These are phyloP conservation scores for Neoboletus subvelutipes DNA, from an alignment of 768 basidiomycete genomes.

Conservation along the genomic window DNA sequence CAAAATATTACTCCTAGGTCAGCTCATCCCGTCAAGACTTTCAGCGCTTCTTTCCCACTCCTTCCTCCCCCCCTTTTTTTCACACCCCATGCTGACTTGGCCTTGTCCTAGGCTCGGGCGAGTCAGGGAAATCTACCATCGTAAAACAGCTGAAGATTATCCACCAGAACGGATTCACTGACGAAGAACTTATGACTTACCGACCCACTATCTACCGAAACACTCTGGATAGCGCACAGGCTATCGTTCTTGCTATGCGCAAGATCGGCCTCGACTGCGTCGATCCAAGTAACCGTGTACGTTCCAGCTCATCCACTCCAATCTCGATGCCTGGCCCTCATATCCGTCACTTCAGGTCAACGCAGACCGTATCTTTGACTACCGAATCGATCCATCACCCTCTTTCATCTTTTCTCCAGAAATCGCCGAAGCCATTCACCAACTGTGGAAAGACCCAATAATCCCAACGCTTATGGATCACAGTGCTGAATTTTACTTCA, in stretches of 20 bases:
- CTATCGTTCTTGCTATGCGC: conserved; percentile 80
- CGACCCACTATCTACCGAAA: conserved; percentile 81
- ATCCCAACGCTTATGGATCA: conserved; percentile 53
- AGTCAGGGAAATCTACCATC: conserved; percentile 93
- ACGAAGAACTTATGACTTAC: conserved; percentile 73
- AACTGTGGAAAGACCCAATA: conserved; percentile 71
- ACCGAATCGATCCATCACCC: conserved; percentile 43
- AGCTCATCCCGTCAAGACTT: conserved; percentile 30
- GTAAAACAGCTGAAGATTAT: conserved; percentile 99
- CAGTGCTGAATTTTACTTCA: conserved; percentile 80
- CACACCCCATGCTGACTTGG: neutral
- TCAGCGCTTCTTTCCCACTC: conserved; percentile 12
- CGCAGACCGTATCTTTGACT: conserved; percentile 63
- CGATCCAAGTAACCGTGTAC: conserved; percentile 59
- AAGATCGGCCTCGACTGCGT: conserved; percentile 81
- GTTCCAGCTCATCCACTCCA: neutral
- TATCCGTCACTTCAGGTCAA: conserved; percentile 35
- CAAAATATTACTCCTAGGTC: conserved; percentile 91
- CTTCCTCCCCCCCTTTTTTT: neutral
- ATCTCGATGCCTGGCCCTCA: neutral
- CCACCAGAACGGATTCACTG: conserved; percentile 86
- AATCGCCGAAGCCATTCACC: conserved; percentile 64
- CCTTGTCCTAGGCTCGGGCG: conserved; percentile 74
- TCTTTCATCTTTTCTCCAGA: conserved; percentile 55
- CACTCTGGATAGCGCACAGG: conserved; percentile 86